Base-by-base conservation (phyloP, 768 basidiomycete species). In the Lactifluus piperatus region DNA sequence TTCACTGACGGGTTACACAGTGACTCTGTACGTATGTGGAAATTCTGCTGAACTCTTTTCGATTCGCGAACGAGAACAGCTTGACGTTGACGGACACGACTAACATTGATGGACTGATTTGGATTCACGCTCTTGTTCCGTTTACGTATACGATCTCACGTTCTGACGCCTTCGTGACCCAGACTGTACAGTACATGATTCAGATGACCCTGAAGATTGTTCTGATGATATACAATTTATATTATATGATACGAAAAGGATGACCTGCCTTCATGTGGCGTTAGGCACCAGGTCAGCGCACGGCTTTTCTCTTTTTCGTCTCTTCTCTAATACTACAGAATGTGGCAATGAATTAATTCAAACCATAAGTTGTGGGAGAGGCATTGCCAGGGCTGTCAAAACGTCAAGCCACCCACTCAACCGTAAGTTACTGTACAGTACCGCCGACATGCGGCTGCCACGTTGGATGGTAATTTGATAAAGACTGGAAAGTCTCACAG, bases 1-100 rank as follows among this genome's bases (percentile, higher is more conserved):
- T 24, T n/a, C 6, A 43, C 36, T 53, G 37, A 58, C 34, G 10
- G n/a, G 24, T 54, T 45, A 4, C 36, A 47, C 50, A 73, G 71
- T 43, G 68, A 71, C 55, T 73, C 64, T 29, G 72, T 73, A 32
- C 72, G 70, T 65, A 73, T 73, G 72, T 73, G 67, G 68, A 67
- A 69, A 62, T 62, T 72, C 18, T 65, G 64, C 46, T 65, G 43
- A 52, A 50, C 32, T 46, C 27, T 34, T 11, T 37, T 7, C 10
- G 22, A 22, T n/a, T 24, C 11, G 30, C 20, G 24, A 29, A 18
- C 10, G 4, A 20, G 20, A 4, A 32, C 37, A 39, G 14, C 18
- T 56, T 39, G 10, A 14, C 39, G 7, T 24, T 27, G 41, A 29
- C 20, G n/a, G 20, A 51, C 24, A 51, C 36, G 60, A 45, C 43